phyloP scores from a whole-genome alignment of 306 rosid species.

The Mimosa bimucronata region DNA sequence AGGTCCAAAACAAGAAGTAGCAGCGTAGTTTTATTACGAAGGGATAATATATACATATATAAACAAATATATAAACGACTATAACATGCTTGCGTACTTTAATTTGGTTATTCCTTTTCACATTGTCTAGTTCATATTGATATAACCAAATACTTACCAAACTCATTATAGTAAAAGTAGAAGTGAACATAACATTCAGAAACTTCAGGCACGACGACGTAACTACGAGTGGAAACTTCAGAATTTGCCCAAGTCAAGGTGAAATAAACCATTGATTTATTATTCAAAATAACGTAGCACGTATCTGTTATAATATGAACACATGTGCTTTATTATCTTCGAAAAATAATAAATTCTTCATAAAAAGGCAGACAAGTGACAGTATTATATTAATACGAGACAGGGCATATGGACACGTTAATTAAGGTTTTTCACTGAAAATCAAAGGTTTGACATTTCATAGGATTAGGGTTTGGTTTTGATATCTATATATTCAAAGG shows the following conservation, averaged over 20 bases:
- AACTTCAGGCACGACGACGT: neutral
- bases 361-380: no score
- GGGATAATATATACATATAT: neutral
- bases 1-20: neutral
- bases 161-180: neutral
- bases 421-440: neutral
- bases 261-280: neutral
- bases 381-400: neutral
- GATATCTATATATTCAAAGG: conserved; percentile 41
- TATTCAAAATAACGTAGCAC: neutral
- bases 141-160: conserved; percentile 28
- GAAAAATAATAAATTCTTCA: neutral
- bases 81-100: no score
- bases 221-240: neutral
- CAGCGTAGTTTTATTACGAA: neutral
- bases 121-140: neutral
- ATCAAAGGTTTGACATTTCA: conserved; percentile 53
- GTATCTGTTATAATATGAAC: neutral
- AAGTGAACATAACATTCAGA: neutral
- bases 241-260: neutral
- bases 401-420: conserved; percentile 17
- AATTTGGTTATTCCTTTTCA: neutral
- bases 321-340: neutral
- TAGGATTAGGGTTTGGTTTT: conserved; percentile 51
- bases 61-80: no score